Percentiles rank a stretch among this genome's conserved stretches.
These are phyloP conservation scores for Plicaturopsis crispa DNA, from an alignment of 768 basidiomycete species.

Conservation along the genomic window DNA sequence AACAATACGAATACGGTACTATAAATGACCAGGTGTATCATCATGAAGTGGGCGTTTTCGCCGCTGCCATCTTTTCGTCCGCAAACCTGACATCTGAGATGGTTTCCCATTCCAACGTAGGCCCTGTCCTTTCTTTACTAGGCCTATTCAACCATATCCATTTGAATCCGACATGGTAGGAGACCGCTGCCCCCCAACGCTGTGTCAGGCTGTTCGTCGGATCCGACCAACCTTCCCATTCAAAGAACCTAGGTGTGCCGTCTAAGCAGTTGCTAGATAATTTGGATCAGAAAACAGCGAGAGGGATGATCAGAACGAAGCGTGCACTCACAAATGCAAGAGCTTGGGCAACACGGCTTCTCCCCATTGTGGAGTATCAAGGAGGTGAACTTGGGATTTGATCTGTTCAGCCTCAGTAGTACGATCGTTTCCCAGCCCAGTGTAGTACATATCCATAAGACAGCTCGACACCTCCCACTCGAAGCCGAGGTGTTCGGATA, in stretches of 20 bases:
- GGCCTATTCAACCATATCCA: constrained; percentile 42
- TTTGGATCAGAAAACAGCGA: constrained; percentile 12
- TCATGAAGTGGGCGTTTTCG: background rate
- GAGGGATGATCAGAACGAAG: background rate
- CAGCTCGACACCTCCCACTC: constrained; percentile 46
- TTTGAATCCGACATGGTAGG: constrained; percentile 39
- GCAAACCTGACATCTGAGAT: constrained; percentile 29
- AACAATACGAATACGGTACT: too few relatives aligned
- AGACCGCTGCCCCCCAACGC: constrained; percentile 37
- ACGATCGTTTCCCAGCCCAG: constrained; percentile 33
- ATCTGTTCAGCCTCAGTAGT: constrained; percentile 26
- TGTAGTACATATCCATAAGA: constrained; percentile 36
- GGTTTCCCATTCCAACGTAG: constrained; percentile 24
- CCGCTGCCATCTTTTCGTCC: constrained; percentile 19
- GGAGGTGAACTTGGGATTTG: constrained; percentile 23
- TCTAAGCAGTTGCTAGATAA: constrained; percentile 34
- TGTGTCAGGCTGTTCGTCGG: constrained; percentile 26
- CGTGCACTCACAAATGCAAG: constrained; percentile 37
- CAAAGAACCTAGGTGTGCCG: constrained; percentile 30
- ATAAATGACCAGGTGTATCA: too few relatives aligned
- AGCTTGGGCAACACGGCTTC: constrained; percentile 36
- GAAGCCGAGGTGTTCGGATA: constrained; percentile 34
- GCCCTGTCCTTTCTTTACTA: constrained; percentile 9
- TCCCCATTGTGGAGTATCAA: constrained; percentile 32
- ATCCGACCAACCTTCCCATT: constrained; percentile 41